Conservation (phyloP, 2,329 filamentous ascomycete genomes). For the Pseudonectria foliicola region DNA sequence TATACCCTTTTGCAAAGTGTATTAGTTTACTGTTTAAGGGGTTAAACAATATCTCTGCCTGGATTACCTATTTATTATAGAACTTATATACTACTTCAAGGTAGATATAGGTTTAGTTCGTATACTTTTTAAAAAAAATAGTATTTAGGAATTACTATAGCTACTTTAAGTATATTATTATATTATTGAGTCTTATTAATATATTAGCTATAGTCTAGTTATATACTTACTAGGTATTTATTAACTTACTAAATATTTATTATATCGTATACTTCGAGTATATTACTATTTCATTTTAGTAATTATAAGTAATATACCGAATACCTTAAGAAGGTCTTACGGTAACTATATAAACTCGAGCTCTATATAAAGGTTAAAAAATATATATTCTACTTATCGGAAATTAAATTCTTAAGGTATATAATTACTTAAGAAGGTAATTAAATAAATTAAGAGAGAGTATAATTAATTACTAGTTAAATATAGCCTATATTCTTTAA, state of each 20-base stretch:
- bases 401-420: slow-evolving; percentile 3
- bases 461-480: slow-evolving; percentile 3
- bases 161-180: slow-evolving; percentile 12
- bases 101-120: too few relatives aligned
- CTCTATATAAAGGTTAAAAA: slow-evolving; percentile 7
- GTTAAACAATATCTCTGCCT: too few relatives aligned
- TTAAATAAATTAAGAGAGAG: slow-evolving; percentile 1
- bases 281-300: slow-evolving; percentile 11
- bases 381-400: slow-evolving; percentile 5
- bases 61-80: too few relatives aligned
- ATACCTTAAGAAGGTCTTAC: slow-evolving; percentile 6
- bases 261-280: slow-evolving; percentile 11
- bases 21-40: too few relatives aligned
- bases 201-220: slow-evolving; percentile 7
- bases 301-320: slow-evolving; percentile 5
- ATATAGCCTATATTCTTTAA: neutral
- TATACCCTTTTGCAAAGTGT: too few relatives aligned
- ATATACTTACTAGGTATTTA: slow-evolving; percentile 10
- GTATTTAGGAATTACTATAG: slow-evolving; percentile 6
- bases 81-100: too few relatives aligned
- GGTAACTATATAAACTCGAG: slow-evolving; percentile 3
- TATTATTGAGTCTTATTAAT: slow-evolving; percentile 10
- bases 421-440: slow-evolving; percentile 3
- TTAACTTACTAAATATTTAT: slow-evolving; percentile 8
- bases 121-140: too few relatives aligned